These are phyloP conservation scores for Collybiopsis luxurians DNA, from an alignment of 768 basidiomycete genomes.

Conservation along the genomic window DNA sequence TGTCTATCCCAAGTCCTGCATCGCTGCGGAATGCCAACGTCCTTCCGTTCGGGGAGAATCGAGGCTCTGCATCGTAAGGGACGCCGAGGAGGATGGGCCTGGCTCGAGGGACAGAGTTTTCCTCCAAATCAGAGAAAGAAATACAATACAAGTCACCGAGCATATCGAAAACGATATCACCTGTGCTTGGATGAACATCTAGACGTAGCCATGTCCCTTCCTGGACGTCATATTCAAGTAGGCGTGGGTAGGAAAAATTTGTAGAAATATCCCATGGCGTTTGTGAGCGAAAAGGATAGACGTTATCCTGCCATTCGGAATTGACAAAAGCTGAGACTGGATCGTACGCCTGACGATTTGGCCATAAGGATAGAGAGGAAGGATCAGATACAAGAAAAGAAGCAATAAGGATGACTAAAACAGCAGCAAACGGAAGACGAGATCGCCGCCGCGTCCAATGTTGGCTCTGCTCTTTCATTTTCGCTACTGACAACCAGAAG, in stretches of 20 bases:
- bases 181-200: slow-evolving; percentile 66
- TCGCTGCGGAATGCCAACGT: slow-evolving; percentile 67
- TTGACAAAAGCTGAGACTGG: neutral
- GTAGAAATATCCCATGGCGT: slow-evolving; percentile 76
- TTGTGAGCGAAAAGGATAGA: slow-evolving; percentile 61
- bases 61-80: slow-evolving; percentile 70
- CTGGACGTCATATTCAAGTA: slow-evolving; percentile 61
- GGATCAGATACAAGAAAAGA: neutral
- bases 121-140: slow-evolving; percentile 34
- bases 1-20: slow-evolving; percentile 69
- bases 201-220: slow-evolving; percentile 78
- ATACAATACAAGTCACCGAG: slow-evolving; percentile 74
- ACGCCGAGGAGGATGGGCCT: slow-evolving; percentile 60
- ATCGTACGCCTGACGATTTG: neutral
- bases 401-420: neutral
- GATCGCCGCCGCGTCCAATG: neutral
- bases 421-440: neutral
- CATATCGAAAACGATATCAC: slow-evolving; percentile 76
- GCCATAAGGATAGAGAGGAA: neutral
- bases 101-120: slow-evolving; percentile 35
- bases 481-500: too few relatives aligned
- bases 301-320: slow-evolving; percentile 23
- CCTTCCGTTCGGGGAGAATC: slow-evolving; percentile 66
- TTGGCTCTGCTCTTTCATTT: neutral
- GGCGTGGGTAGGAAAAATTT: slow-evolving; percentile 67